Conservation (phyloP, 148 eudicot genomes). For the Pharnaceum exiguum region DNA sequence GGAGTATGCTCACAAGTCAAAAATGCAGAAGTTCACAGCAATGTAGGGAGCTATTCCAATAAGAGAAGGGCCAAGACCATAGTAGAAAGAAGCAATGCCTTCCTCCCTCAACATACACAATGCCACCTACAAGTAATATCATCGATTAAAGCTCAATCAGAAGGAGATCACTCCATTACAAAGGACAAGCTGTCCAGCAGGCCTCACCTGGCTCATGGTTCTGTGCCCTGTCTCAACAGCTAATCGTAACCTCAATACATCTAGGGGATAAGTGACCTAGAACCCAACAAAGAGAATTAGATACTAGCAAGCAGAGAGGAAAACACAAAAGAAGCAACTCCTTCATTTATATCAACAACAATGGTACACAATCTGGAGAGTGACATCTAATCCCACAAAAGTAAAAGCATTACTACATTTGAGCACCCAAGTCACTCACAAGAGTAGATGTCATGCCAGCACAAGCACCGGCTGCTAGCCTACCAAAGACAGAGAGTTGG, state of each 20-base stretch:
- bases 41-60: constrained; percentile 97
- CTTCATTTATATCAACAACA: no score
- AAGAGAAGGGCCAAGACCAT: constrained; percentile 94
- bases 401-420: no score
- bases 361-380: no score
- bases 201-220: constrained; percentile 77
- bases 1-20: constrained; percentile 88
- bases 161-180: background rate
- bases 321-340: no score
- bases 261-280: constrained; percentile 93
- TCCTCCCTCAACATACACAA: constrained; percentile 82
- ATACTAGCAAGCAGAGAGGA: no score
- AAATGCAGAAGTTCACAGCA: constrained; percentile 94
- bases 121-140: constrained; percentile 62
- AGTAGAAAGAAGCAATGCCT: constrained; percentile 83
- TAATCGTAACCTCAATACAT: constrained; percentile 85
- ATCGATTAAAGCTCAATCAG: constrained; percentile 5
- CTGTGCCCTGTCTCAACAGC: constrained; percentile 86
- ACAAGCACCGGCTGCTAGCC: constrained; percentile 85
- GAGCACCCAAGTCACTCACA: constrained; percentile 32
- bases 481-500: constrained; percentile 70
- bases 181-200: background rate
- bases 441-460: constrained; percentile 90
- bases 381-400: no score
- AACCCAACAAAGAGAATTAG: constrained; percentile 19